Base-by-base conservation (phyloP, 2,329 filamentous ascomycete genomes). In the Moelleriella libera region DNA sequence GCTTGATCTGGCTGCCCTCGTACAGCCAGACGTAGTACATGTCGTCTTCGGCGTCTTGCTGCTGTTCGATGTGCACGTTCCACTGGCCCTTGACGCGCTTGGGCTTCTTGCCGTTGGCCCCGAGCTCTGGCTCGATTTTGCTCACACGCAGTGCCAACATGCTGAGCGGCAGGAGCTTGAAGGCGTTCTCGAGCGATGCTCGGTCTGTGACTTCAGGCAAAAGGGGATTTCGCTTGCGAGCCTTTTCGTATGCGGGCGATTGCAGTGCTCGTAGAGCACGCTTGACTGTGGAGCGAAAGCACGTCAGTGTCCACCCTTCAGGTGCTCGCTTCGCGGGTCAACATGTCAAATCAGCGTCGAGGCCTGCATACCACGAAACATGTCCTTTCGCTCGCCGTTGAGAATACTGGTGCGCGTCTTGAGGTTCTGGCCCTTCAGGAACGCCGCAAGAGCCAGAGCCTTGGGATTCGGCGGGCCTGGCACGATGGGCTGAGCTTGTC, bases 11-110 rank as follows among this genome's bases (percentile, higher is more conserved):
- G 48, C 86, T 82, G 14, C 90, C 90, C 60, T 98, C 92, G 65
- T 89, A 97, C 47, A 98, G 72, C 88, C 90, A 98, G 51, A 90
- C 83, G 62, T 97, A 98, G 72, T 98, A 90, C 74, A 92, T 81
- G 40, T 90, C 85, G 49, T 92, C 86, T 45, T 69, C 70, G 49
- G 83, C 83, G 59, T 97, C 90, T 66, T 98, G 92, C 67, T 98
- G 90, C 58, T 90, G 88, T 67, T 96, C 89, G 55, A 98, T 90
- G 61, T 82, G 83, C 52, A 98, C 92, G 4, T 82, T 95, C 92
- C 92, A 98, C 31, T 92, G 79, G 30, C 92, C 92, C 75, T 98
- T 98, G 61, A 92, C 76, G 47, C 88, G 83, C 75, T 96, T 97
- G 53, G 81, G 76, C 58, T 83, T 82, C 69, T 88, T 87, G 55